Evolutionary conservation across 352 stramenopile genomes (phyloP).

Genomic region (Albugo candida): DNA sequence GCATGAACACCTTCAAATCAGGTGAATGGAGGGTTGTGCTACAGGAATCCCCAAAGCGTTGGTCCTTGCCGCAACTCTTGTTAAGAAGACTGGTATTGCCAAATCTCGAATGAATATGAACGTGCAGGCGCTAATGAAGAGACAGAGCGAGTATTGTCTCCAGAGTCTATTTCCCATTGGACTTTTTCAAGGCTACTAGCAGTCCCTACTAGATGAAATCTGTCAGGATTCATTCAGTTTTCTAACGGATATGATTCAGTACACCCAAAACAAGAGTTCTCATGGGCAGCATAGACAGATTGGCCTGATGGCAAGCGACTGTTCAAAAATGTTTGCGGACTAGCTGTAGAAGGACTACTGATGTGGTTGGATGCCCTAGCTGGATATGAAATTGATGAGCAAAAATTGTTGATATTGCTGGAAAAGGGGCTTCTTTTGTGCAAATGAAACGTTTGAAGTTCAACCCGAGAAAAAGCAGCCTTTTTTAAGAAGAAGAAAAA

Average conservation of each 20-base stretch:
- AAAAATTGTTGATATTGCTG: neutral
- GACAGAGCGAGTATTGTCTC: too few relatives aligned
- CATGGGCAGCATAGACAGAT: conserved; percentile 9
- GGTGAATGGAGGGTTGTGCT: too few relatives aligned
- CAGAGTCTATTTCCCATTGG: too few relatives aligned
- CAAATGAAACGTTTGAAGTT: neutral
- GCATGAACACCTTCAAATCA: too few relatives aligned
- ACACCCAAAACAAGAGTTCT: conserved; percentile 7
- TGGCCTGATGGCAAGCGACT: conserved; percentile 3
- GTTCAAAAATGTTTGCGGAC: neutral
- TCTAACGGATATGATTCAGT: conserved; percentile 5
- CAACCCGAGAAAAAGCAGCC: neutral
- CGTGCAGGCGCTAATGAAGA: too few relatives aligned
- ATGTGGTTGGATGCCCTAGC: neutral
- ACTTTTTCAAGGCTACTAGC: too few relatives aligned
- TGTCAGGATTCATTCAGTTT: neutral
- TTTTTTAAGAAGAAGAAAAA: too few relatives aligned
- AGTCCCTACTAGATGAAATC: too few relatives aligned
- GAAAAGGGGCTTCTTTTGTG: neutral
- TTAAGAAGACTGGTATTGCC: too few relatives aligned
- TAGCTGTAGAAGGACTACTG: neutral
- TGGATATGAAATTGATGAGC: neutral
- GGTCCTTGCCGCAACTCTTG: too few relatives aligned
- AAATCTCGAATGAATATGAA: too few relatives aligned
- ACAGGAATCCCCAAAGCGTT: too few relatives aligned